Conservation (phyloP, 1,284 basidiomycete genomes). For the Cutaneotrichosporon mucoides region DNA sequence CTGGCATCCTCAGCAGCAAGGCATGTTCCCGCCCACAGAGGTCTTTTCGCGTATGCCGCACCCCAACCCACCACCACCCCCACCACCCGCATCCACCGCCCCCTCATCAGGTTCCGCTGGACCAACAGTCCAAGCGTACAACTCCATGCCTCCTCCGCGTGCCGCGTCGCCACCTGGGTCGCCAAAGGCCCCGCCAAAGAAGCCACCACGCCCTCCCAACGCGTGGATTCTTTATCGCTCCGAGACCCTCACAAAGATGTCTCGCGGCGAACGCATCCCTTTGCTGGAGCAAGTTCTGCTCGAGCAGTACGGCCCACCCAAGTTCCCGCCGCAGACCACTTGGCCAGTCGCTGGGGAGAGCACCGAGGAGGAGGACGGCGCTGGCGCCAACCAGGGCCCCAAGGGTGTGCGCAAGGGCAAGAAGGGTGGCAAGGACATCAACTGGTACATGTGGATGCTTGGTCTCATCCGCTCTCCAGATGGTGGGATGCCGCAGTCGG, state of each 20-base stretch:
- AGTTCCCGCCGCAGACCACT: not conserved
- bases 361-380: not conserved
- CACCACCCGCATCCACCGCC: no score
- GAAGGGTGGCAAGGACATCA: constrained; percentile 28
- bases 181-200: not conserved
- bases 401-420: constrained; percentile 26
- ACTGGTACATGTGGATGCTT: constrained; percentile 15
- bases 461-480: constrained; percentile 37
- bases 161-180: not conserved
- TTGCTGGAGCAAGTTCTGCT: not conserved
- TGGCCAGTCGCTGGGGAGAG: not conserved
- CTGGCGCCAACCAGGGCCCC: constrained; percentile 9
- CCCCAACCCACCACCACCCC: not conserved
- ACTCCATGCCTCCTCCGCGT: not conserved
- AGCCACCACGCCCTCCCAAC: constrained; percentile 64
- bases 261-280: constrained; percentile 6
- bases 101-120: not conserved
- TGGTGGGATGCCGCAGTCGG: constrained; percentile 60
- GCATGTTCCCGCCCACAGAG: constrained; percentile 2
- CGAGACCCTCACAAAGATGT: constrained; percentile 52
- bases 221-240: constrained; percentile 87
- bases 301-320: constrained; percentile 7
- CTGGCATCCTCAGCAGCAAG: not conserved
- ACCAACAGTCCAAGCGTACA: not conserved
- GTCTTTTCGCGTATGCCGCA: not conserved